Evolutionary conservation across 1,284 basidiomycete genomes (phyloP), one percentile per base, ranked within the genome.

Genomic region (Testicularia cyperi): DNA sequence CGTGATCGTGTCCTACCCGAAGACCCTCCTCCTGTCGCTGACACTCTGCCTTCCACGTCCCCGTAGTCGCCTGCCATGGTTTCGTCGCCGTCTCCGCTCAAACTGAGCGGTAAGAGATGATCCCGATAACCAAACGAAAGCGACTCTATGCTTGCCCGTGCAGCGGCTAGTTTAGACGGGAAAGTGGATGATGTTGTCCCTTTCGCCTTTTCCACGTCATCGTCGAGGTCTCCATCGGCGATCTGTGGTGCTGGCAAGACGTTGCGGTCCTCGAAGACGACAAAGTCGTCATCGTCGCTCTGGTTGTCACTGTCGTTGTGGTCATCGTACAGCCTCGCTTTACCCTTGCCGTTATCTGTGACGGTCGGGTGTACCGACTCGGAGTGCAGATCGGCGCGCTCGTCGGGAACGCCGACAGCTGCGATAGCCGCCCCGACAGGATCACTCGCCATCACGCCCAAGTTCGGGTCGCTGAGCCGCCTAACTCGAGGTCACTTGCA

Each of bases 401-500:
- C 64, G 29, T 65, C 51, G 2, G 46, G 60, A 7, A 69, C 48
- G 2, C 63, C 60, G 43, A 44, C 58, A 22, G 51, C 42, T 26
- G 64, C 66, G 20, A 69, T 69, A 2, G 66, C 66, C 6, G 64
- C 58, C 29, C 51, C 63, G 10, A 69, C 66, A 8, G 66, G 66
- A 45, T 66, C 66, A 33, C 52, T 47, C 35, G 64, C 51, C 64
- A 65, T 64, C n/a, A n/a, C n/a, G n/a, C n/a, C n/a, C n/a, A n/a
- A n/a, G n/a, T n/a, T n/a, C n/a, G n/a, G n/a, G n/a, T n/a, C n/a
- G n/a, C n/a, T n/a, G n/a, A n/a, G n/a, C n/a, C n/a, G n/a, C n/a
- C n/a, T n/a, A n/a, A n/a, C n/a, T n/a, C n/a, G n/a, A n/a, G n/a
- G n/a, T n/a, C n/a, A n/a, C n/a, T n/a, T n/a, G n/a, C n/a, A n/a